These are phyloP conservation scores for Talaromyces sp. DNA, from an alignment of 2,329 filamentous ascomycete species.

Conservation along the genomic window DNA sequence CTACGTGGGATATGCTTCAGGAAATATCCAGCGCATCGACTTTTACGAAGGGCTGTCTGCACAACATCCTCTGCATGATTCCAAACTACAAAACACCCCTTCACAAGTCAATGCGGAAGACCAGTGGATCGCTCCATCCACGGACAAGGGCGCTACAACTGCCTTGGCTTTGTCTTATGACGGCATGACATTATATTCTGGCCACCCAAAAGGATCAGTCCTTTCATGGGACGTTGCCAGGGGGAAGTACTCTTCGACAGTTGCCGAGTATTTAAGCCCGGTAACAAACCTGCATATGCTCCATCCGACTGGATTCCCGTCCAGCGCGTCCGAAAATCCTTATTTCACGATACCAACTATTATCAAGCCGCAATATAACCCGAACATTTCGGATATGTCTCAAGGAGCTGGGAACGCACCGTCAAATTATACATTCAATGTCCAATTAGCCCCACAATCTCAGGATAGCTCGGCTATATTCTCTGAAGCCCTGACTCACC, in stretches of 20 bases:
- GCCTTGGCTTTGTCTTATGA: constrained; percentile 76
- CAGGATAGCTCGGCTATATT: constrained; percentile 17
- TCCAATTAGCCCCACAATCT: constrained; percentile 24
- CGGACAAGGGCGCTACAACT: constrained; percentile 60
- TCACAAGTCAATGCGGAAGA: constrained; percentile 37
- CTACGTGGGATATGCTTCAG: constrained; percentile 75
- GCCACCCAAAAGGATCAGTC: constrained; percentile 74
- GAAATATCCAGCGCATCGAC: constrained; percentile 73
- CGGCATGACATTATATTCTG: constrained; percentile 71
- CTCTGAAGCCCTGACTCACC: constrained; percentile 31
- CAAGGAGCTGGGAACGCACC: constrained; percentile 34
- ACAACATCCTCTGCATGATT: constrained; percentile 31
- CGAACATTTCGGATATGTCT: constrained; percentile 30
- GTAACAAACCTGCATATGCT: constrained; percentile 78
- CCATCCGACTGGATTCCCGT: constrained; percentile 50
- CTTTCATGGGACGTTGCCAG: constrained; percentile 74
- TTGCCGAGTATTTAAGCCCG: constrained; percentile 70
- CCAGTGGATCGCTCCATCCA: constrained; percentile 48
- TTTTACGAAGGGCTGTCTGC: constrained; percentile 54
- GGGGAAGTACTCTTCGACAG: constrained; percentile 59
- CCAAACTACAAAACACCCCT: constrained; percentile 33
- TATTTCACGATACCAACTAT: constrained; percentile 56
- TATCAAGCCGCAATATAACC: constrained; percentile 64
- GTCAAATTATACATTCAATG: constrained; percentile 37
- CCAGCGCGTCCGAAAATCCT: constrained; percentile 18